Percentiles rank a stretch among this genome's conserved stretches.
Conservation (phyloP, 805 yeast species). For the Teunomyces funiuensis region DNA sequence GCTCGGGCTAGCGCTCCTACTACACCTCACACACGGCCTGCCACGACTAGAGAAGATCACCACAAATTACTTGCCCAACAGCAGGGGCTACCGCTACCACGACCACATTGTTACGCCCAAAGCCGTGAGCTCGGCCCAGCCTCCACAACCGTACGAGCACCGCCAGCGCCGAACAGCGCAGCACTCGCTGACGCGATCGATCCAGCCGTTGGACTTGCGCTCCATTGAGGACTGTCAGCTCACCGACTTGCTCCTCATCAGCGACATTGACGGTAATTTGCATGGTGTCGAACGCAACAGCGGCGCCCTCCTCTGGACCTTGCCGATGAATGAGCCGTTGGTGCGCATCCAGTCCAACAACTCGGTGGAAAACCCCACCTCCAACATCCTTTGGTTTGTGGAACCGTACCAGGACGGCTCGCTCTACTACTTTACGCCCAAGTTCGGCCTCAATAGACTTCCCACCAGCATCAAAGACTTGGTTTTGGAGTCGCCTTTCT, state of each 20-base stretch:
- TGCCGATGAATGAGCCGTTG: constrained; percentile 63
- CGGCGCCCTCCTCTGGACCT: constrained; percentile 77
- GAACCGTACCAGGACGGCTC: constrained; percentile 89
- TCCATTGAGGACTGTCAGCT: constrained; percentile 48
- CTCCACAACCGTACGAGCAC: constrained; percentile 3
- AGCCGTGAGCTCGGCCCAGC: constrained; percentile 2
- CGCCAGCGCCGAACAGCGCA: constrained; percentile 7
- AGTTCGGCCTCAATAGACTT: constrained; percentile 72
- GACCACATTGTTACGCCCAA: constrained; percentile 1
- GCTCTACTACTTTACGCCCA: constrained; percentile 74
- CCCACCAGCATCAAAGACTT: constrained; percentile 79
- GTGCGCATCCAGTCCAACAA: constrained; percentile 43
- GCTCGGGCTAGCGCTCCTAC: constrained; percentile 3
- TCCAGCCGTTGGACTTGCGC: constrained; percentile 37
- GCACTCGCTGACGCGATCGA: constrained; percentile 6
- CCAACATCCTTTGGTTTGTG: constrained; percentile 70
- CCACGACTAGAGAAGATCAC: constrained; percentile 24
- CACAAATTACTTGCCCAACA: constrained; percentile 8
- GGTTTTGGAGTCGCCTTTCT: constrained; percentile 82
- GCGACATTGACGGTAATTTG: constrained; percentile 84
- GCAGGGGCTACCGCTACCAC: constrained; percentile 1
- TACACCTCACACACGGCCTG: constrained; percentile 11
- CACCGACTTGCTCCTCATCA: constrained; percentile 61
- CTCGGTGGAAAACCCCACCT: constrained; percentile 15
- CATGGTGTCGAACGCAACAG: constrained; percentile 76